Conservation (phyloP, 1,139 yeast genomes). For the Yamadazyma spencermartinsiae region DNA sequence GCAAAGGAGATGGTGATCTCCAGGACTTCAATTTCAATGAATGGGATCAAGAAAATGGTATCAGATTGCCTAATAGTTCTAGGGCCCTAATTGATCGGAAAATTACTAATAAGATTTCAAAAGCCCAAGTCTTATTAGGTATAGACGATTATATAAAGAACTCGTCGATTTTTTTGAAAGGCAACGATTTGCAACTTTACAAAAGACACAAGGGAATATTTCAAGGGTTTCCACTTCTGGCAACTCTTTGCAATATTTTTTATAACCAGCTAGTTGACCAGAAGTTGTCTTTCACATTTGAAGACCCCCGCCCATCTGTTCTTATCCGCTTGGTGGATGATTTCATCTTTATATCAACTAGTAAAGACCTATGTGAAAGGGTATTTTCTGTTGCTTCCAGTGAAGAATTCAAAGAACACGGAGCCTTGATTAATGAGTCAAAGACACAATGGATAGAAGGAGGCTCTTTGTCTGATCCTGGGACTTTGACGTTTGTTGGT, state of each 20-base stretch:
- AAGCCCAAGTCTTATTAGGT: slow-evolving; percentile 10
- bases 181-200: slow-evolving; percentile 16
- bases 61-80: neutral
- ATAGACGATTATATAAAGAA: slow-evolving; percentile 13
- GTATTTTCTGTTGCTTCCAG: slow-evolving; percentile 23
- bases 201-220: slow-evolving; percentile 69
- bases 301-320: slow-evolving; percentile 26
- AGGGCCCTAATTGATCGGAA: slow-evolving; percentile 13
- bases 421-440: slow-evolving; percentile 56
- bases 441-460: slow-evolving; percentile 44
- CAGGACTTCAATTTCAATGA: slow-evolving; percentile 12
- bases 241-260: slow-evolving; percentile 72
- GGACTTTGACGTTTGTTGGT: slow-evolving; percentile 32
- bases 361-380: slow-evolving; percentile 18
- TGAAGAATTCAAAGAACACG: slow-evolving; percentile 47
- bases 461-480: slow-evolving; percentile 2
- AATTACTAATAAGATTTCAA: slow-evolving; percentile 13
- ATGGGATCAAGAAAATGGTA: slow-evolving; percentile 3
- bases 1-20: slow-evolving; percentile 7
- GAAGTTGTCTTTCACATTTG: slow-evolving; percentile 30
- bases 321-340: slow-evolving; percentile 82
- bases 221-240: slow-evolving; percentile 84
- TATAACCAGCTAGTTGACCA: slow-evolving; percentile 63
- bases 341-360: slow-evolving; percentile 65
- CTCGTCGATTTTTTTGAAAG: slow-evolving; percentile 15